phyloP scores from a whole-genome alignment of 2,329 filamentous ascomycete genomes.

The Monilinia polystroma region DNA sequence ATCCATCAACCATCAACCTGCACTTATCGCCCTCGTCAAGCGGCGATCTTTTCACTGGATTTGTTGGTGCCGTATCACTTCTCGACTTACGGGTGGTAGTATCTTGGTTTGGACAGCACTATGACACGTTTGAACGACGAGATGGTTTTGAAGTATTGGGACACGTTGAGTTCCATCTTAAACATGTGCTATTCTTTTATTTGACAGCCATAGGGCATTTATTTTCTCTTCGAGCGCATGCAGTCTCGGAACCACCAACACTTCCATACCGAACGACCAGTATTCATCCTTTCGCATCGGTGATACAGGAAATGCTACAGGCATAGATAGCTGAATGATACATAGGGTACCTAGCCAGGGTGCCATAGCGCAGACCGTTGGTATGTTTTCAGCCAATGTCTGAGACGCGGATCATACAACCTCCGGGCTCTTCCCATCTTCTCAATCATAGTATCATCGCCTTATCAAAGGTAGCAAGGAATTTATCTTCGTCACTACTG shows the following conservation, averaged over 20 bases:
- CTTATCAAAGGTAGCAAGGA: background rate
- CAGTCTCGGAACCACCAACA: background rate
- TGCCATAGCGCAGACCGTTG: conserved; percentile 13
- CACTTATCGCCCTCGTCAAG: background rate
- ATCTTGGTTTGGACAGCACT: background rate
- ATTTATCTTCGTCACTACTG: background rate
- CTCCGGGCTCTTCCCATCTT: background rate
- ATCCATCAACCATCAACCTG: too few relatives aligned
- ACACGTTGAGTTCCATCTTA: background rate
- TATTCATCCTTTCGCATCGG: conserved; percentile 4
- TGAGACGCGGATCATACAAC: conserved; percentile 22
- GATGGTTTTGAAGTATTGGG: background rate
- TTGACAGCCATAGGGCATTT: background rate
- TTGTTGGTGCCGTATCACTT: background rate
- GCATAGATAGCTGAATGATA: background rate
- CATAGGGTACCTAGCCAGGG: background rate
- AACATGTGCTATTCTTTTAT: conserved; percentile 6
- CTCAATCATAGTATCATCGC: background rate
- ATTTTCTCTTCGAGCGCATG: background rate
- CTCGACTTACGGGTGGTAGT: background rate
- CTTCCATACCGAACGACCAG: background rate
- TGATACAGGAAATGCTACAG: background rate
- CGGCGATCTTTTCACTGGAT: background rate
- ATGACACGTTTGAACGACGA: background rate
- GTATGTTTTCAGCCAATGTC: background rate